A percentile compares a stretch with the other conserved stretches of the same genome.
Evolutionary conservation across 345 rosid species (phyloP).

Genomic region (Alliaria petiolata): DNA sequence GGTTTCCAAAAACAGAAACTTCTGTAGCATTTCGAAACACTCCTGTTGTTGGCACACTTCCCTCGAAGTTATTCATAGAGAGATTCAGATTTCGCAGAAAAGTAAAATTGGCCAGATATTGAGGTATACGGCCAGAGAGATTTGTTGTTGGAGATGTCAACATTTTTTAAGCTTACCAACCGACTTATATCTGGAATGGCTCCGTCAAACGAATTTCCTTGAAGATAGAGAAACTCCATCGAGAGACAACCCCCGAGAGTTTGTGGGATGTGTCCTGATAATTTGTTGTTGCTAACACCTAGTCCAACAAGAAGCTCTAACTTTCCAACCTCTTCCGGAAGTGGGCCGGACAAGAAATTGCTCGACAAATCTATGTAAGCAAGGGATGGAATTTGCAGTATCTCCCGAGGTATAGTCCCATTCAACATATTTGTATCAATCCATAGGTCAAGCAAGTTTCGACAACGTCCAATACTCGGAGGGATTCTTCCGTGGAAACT

Average conservation of each 20-base stretch:
- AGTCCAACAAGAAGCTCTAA: slow-evolving; percentile 18
- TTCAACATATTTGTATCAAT: slow-evolving; percentile 20
- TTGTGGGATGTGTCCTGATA: slow-evolving; percentile 24
- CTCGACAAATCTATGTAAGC: slow-evolving; percentile 16
- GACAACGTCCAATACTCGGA: slow-evolving; percentile 30
- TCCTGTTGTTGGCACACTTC: slow-evolving; percentile 19
- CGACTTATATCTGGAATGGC: slow-evolving; percentile 26
- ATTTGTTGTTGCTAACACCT: neutral
- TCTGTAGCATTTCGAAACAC: slow-evolving; percentile 18
- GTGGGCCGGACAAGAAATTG: slow-evolving; percentile 8
- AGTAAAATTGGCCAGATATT: slow-evolving; percentile 11
- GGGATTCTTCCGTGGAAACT: slow-evolving; percentile 40
- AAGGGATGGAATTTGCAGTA: slow-evolving; percentile 19
- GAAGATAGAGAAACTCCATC: slow-evolving; percentile 23
- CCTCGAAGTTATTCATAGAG: slow-evolving; percentile 26
- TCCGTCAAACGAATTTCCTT: slow-evolving; percentile 30
- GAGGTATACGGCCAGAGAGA: slow-evolving; percentile 31
- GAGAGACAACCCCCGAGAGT: slow-evolving; percentile 24
- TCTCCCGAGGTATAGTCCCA: slow-evolving; percentile 24
- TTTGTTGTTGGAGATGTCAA: slow-evolving; percentile 33
- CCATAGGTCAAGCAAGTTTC: slow-evolving; percentile 28
- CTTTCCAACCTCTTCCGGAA: slow-evolving; percentile 28
- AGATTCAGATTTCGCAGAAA: slow-evolving; percentile 18
- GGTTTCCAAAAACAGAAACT: slow-evolving; percentile 27
- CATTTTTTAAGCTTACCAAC: slow-evolving; percentile 5